Conservation (phyloP, 441 rosid genomes). For the Theobroma grandiflorum region DNA sequence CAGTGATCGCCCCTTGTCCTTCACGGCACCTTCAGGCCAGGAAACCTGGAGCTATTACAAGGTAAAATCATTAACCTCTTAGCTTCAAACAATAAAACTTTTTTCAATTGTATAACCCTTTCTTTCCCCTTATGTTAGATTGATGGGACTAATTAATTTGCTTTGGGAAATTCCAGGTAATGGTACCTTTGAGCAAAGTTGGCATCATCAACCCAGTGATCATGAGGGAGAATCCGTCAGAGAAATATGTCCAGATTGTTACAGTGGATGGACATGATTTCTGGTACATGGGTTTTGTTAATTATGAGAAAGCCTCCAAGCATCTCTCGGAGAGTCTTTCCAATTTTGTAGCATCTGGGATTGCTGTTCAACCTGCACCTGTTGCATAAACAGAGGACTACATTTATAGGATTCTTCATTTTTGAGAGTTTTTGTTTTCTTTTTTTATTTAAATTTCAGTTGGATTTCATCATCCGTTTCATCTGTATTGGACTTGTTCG, state of each 20-base stretch:
- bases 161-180: constrained; percentile 37
- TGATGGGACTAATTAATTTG: background rate
- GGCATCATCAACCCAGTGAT: constrained; percentile 47
- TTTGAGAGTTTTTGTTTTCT: background rate
- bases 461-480: background rate
- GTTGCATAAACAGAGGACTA: background rate
- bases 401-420: background rate
- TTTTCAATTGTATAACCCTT: background rate
- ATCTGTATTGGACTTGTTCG: background rate
- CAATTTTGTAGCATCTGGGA: constrained; percentile 35
- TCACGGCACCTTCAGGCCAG: constrained; percentile 54
- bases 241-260: constrained; percentile 62
- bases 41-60: constrained; percentile 60
- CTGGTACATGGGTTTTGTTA: constrained; percentile 77
- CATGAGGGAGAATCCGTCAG: constrained; percentile 55
- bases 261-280: constrained; percentile 68
- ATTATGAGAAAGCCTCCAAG: constrained; percentile 58
- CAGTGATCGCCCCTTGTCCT: constrained; percentile 60
- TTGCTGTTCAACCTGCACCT: constrained; percentile 29
- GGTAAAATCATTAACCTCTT: constrained; percentile 26
- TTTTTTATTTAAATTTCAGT: background rate
- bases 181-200: constrained; percentile 53
- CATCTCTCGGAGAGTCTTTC: constrained; percentile 48
- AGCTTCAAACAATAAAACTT: background rate
- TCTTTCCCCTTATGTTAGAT: background rate